Evolutionary conservation across 495 filamentous ascomycete genomes (phyloP).

Genomic region (Penicillium longicatenatum): DNA sequence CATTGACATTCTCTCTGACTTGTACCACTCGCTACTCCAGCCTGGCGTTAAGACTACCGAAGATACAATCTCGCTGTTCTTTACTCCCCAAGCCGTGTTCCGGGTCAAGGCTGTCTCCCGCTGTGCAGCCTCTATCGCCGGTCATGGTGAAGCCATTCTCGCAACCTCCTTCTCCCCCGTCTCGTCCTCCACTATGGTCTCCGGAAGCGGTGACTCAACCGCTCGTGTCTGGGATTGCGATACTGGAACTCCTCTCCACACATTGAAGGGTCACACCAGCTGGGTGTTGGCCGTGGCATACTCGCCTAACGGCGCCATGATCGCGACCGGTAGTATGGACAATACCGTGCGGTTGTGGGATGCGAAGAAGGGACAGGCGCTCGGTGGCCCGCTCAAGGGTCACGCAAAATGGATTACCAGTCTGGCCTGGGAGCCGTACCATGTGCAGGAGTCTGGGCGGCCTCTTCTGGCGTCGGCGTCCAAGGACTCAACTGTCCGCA

Average conservation of each 20-base stretch:
- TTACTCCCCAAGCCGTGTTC: slow-evolving; percentile 92
- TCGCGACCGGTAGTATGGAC: slow-evolving; percentile 95
- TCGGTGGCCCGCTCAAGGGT: slow-evolving; percentile 80
- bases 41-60: slow-evolving; percentile 68
- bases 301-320: slow-evolving; percentile 76
- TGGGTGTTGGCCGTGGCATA: slow-evolving; percentile 91
- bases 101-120: slow-evolving; percentile 88
- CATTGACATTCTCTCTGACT: slow-evolving; percentile 64
- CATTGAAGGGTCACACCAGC: slow-evolving; percentile 87
- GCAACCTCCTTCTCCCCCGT: slow-evolving; percentile 84
- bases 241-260: slow-evolving; percentile 86
- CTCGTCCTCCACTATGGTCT: slow-evolving; percentile 78
- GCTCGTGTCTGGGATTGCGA: slow-evolving; percentile 96
- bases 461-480: slow-evolving; percentile 83
- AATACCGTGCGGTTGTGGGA: slow-evolving; percentile 92
- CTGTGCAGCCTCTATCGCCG: slow-evolving; percentile 83
- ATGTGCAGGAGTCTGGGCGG: slow-evolving; percentile 71
- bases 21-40: slow-evolving; percentile 71
- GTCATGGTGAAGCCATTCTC: slow-evolving; percentile 91
- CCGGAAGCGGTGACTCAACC: slow-evolving; percentile 88
- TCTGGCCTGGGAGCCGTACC: slow-evolving; percentile 93
- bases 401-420: slow-evolving; percentile 90
- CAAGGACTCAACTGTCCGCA: slow-evolving; percentile 85
- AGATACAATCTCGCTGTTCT: slow-evolving; percentile 74
- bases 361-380: slow-evolving; percentile 72